Evolutionary conservation across 257 asterid species (phyloP).

Genomic region (Verbena officinalis): DNA sequence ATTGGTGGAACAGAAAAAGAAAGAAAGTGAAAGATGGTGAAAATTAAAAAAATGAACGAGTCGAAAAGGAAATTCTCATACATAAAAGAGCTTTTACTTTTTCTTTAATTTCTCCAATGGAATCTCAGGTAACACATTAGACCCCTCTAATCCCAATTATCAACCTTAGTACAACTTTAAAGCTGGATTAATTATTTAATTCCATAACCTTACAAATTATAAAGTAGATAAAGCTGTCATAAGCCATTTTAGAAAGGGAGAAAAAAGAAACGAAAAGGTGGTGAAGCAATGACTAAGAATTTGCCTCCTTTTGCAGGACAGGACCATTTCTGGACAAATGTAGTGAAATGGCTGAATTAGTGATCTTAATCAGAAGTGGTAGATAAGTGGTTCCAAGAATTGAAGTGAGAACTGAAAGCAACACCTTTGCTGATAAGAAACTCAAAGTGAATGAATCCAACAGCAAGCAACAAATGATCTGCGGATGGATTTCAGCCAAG

Average conservation of each 20-base stretch:
- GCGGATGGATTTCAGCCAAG: slow-evolving; percentile 26
- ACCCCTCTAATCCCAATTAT: slow-evolving; percentile 33
- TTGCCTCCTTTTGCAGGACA: background rate
- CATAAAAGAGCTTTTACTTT: slow-evolving; percentile 18
- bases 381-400: slow-evolving; percentile 35
- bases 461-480: slow-evolving; percentile 18
- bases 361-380: slow-evolving; percentile 3
- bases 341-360: background rate
- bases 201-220: background rate
- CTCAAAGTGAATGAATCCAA: slow-evolving; percentile 39
- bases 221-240: slow-evolving; percentile 23
- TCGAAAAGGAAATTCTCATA: slow-evolving; percentile 18
- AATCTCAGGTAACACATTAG: slow-evolving; percentile 22
- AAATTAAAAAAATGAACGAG: background rate
- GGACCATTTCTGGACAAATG: slow-evolving; percentile 21
- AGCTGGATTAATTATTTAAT: slow-evolving; percentile 14
- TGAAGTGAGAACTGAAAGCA: slow-evolving; percentile 29
- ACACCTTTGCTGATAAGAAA: slow-evolving; percentile 25
- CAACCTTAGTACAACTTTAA: slow-evolving; percentile 11
- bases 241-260: background rate
- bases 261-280: slow-evolving; percentile 2
- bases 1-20: slow-evolving; percentile 12
- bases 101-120: background rate
- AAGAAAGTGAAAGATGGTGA: slow-evolving; percentile 15
- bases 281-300: slow-evolving; percentile 3